These are phyloP conservation scores for Mucor plumbeus DNA, from an alignment of 371 early-diverging fungal species.

Conservation along the genomic window DNA sequence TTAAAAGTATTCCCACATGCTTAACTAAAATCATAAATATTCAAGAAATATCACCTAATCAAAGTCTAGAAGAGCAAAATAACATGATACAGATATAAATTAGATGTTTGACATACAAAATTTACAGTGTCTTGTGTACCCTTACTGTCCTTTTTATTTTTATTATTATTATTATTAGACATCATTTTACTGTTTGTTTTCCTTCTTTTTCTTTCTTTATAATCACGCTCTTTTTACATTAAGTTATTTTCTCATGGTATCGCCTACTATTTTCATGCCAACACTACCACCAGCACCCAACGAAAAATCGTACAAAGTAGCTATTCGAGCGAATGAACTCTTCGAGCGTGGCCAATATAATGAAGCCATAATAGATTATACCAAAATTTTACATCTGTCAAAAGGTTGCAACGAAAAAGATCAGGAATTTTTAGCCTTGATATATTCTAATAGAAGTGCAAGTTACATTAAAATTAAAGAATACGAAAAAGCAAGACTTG, in stretches of 20 bases:
- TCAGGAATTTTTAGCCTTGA: constrained; percentile 48
- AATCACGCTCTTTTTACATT: neutral
- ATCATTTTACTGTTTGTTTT: neutral
- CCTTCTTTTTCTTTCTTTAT: neutral
- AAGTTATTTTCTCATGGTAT: constrained; percentile 1
- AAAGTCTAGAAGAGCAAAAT: neutral
- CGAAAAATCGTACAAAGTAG: constrained; percentile 46
- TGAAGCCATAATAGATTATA: constrained; percentile 67
- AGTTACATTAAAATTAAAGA: constrained; percentile 54
- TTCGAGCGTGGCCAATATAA: constrained; percentile 58
- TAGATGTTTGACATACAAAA: neutral
- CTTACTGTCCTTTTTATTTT: neutral
- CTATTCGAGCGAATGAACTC: constrained; percentile 61
- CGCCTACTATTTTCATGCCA: neutral
- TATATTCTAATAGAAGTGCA: constrained; percentile 77
- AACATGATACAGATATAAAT: neutral
- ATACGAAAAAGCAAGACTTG: constrained; percentile 62
- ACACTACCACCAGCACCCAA: constrained; percentile 46
- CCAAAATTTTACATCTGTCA: constrained; percentile 59
- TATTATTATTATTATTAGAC: constrained; percentile 5
- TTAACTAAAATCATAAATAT: too few relatives aligned
- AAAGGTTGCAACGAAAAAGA: constrained; percentile 33
- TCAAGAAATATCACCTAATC: too few relatives aligned
- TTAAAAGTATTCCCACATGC: too few relatives aligned
- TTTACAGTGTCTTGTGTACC: constrained; percentile 1